Base-by-base conservation (phyloP, 2,329 filamentous ascomycete genomes). In the Cladosporium oxysporum region DNA sequence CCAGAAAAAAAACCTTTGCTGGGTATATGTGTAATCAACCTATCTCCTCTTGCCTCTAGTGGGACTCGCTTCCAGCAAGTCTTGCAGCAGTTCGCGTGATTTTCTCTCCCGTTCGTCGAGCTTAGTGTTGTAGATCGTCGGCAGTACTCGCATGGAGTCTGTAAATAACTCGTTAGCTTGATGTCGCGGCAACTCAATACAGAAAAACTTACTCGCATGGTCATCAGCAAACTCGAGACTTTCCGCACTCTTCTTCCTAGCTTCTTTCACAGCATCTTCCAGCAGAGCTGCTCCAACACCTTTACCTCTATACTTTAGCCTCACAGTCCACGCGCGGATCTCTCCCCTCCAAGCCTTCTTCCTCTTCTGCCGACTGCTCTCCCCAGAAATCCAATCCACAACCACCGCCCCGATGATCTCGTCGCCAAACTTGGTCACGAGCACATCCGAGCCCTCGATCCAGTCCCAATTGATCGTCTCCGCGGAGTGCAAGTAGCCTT, bases 241-340 rank as follows among this genome's bases (percentile, higher is more conserved):
- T 66, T 85, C 85, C 50, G 91, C 91, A 66, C 90, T 90, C 73
- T 85, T 86, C 77, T 88, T 87, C 71, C 85, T 85, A 67, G 90
- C 89, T 64, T 90, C 76, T 65, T 83, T 83, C 2, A 93, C 88
- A 1, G 90, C 91, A 71, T 91, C 90, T 70, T 90, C 85, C 58
- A 97, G 81, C 72, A 97, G 79, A 35, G 88, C 89, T 49, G 81
- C 83, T 2, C 92, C 93, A 28, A 96, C 82, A 0, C 92, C 92
- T 68, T 87, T 86, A 35, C 86, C 83, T 29, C 93, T 85, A 76
- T 92, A 92, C 70, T 83, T 83, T 60, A 88, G 79, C 74, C 84
- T 84, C 1, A 92, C 91, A 1, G 92, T 94, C 92, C 93, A 97
- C 1, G 91, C 92, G 31, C 91, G 86, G 66, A 97, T 89, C 58